Evolutionary conservation across 306 rosid genomes (phyloP), one percentile per base, ranked within the genome.

Genomic region (Rosa persica): DNA sequence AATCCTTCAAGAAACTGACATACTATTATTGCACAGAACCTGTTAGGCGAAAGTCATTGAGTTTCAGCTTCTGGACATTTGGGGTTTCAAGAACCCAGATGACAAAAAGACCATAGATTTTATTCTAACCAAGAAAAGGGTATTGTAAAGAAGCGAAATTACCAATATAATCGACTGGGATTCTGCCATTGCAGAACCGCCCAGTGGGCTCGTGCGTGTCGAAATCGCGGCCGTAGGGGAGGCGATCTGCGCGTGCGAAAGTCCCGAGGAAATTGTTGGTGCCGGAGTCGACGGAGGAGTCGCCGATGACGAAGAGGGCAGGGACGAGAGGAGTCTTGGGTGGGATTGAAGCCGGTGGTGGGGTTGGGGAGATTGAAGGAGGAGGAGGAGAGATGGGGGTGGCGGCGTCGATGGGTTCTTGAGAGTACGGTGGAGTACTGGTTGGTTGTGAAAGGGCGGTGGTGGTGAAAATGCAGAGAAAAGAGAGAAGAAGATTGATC

Each of bases 121-220:
- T 7, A 64, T 61, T 12, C 0, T 25, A 30, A 61, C 27, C 20
- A 78, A 55, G 67, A 55, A 73, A 73, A 55, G 44, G 40, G 44
- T 38, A 39, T 66, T 30, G n/a, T 72, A 30, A 72, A 34, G 30
- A 72, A 49, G 64, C 2, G 1, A 62, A 8, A 27, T 10, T 67
- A 92, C 97, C 97, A 43, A 91, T 90, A 86, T 34, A 95, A 83
- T 95, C 97, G 12, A 95, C 98, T 46, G 97, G 97, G 67, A 89
- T 89, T 60, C 95, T 86, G 23, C 96, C 98, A 48, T 94, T 94
- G 82, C 82, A 86, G 88, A 94, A 94, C 65, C 97, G 85, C 27
- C 95, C 97, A 17, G 96, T 92, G 42, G 97, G 97, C 20, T 65
- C 85, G 73, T 86, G 92, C 4, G 98, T 86, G 82, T 92, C 97